A percentile compares a stretch with the other conserved stretches of the same genome.
These are phyloP conservation scores for Zizania latifolia DNA, from an alignment of 176 grass and related monocot genomes.

Conservation along the genomic window DNA sequence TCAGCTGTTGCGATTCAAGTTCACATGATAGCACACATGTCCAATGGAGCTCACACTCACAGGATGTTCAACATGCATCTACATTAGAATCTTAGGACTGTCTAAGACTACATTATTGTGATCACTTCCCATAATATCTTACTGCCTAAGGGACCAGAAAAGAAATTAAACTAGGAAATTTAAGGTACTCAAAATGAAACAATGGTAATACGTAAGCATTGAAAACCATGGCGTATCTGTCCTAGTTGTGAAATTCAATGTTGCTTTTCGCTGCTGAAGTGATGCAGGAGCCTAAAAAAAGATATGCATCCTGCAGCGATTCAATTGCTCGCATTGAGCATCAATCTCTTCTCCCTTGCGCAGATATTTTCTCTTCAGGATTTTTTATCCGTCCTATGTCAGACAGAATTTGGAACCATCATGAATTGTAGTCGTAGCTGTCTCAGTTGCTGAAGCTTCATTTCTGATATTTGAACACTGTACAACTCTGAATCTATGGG, in stretches of 20 bases:
- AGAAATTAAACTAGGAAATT: neutral
- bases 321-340: neutral
- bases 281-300: neutral
- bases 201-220: neutral
- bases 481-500: neutral
- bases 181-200: neutral
- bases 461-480: neutral
- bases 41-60: neutral
- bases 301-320: neutral
- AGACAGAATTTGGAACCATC: neutral
- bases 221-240: neutral
- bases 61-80: neutral
- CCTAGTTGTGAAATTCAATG: neutral
- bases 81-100: neutral
- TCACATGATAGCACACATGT: neutral
- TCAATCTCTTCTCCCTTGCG: neutral
- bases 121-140: neutral
- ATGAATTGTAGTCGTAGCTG: neutral
- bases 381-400: neutral
- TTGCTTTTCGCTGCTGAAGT: neutral
- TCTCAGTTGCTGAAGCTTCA: neutral
- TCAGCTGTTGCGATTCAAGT: neutral
- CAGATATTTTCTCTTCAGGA: neutral
- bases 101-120: neutral
- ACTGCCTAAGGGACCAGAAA: neutral